A percentile compares a stretch with the other conserved stretches of the same genome.
These are phyloP conservation scores for Calophaca sinica DNA, from an alignment of 306 rosid species.

Conservation along the genomic window DNA sequence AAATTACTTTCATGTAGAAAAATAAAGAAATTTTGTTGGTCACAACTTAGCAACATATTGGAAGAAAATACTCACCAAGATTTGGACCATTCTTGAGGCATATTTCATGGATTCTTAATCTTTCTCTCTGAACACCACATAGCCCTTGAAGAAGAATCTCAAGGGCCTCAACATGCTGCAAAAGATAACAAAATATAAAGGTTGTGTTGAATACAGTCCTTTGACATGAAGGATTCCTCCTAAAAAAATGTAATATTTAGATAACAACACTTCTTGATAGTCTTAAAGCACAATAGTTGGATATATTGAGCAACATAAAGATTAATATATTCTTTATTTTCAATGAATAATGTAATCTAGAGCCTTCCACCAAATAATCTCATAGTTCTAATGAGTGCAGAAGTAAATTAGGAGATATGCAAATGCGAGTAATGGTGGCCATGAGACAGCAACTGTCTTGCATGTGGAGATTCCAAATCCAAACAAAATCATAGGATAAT, in stretches of 20 bases:
- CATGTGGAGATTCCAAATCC: not conserved
- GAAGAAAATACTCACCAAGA: constrained; percentile 61
- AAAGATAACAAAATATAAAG: constrained; percentile 42
- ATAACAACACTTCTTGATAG: not conserved
- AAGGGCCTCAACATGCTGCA: constrained; percentile 95
- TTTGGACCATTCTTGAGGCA: constrained; percentile 86
- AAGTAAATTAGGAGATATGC: not conserved
- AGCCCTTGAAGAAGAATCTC: constrained; percentile 97
- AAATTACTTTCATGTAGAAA: no score
- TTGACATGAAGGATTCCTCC: no score
- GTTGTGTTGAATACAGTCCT: not conserved
- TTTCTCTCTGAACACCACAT: constrained; percentile 87
- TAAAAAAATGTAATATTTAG: constrained; percentile 17
- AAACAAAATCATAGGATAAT: not conserved
- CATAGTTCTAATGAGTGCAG: not conserved
- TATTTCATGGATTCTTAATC: constrained; percentile 83
- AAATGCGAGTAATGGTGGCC: not conserved
- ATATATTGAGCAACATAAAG: constrained; percentile 24
- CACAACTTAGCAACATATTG: not conserved
- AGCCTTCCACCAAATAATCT: not conserved
- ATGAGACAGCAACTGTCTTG: not conserved
- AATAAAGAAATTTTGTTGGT: no score
- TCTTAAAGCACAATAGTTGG: not conserved
- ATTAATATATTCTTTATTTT: constrained; percentile 1
- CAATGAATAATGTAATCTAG: not conserved